Evolutionary conservation across 208 protist genomes (phyloP).

Genomic region (Blastocrithidia nonstop): DNA sequence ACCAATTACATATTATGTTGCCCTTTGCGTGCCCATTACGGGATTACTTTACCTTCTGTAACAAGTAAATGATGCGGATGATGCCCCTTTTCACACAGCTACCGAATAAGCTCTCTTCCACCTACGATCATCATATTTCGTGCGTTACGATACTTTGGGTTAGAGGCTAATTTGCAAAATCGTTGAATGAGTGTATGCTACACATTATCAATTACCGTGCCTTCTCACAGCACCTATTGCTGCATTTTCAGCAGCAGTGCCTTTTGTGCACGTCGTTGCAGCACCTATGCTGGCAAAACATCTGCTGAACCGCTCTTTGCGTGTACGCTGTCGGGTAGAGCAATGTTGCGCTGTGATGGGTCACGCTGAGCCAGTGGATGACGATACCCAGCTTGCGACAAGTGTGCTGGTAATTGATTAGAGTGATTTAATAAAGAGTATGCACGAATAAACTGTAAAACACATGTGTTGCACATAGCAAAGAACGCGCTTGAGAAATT

Average conservation of each 20-base stretch:
- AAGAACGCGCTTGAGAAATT: background rate
- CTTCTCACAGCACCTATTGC: slow-evolving; percentile 77
- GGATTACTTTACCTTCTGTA: slow-evolving; percentile 30
- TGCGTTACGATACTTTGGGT: slow-evolving; percentile 65
- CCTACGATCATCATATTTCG: slow-evolving; percentile 58
- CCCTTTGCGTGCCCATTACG: slow-evolving; percentile 25
- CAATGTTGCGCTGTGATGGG: slow-evolving; percentile 55
- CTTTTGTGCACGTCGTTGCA: slow-evolving; percentile 52
- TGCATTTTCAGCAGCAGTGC: slow-evolving; percentile 57
- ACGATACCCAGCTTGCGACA: slow-evolving; percentile 32
- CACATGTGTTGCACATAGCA: slow-evolving; percentile 2
- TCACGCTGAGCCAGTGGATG: slow-evolving; percentile 63
- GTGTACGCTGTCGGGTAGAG: slow-evolving; percentile 33
- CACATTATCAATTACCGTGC: slow-evolving; percentile 58
- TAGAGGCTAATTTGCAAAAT: slow-evolving; percentile 49
- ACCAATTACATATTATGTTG: slow-evolving; percentile 34
- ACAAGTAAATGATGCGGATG: slow-evolving; percentile 56
- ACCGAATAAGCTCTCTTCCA: slow-evolving; percentile 62
- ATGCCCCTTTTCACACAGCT: slow-evolving; percentile 52
- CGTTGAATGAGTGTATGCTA: slow-evolving; percentile 61
- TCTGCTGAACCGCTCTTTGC: slow-evolving; percentile 7
- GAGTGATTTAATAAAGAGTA: slow-evolving; percentile 2
- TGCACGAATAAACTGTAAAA: slow-evolving; percentile 15
- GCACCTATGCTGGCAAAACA: slow-evolving; percentile 26
- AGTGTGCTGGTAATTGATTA: slow-evolving; percentile 26